A percentile compares a stretch with the other conserved stretches of the same genome.
Conservation (phyloP, 179 eudicot species). For the Silene noctiflora region DNA sequence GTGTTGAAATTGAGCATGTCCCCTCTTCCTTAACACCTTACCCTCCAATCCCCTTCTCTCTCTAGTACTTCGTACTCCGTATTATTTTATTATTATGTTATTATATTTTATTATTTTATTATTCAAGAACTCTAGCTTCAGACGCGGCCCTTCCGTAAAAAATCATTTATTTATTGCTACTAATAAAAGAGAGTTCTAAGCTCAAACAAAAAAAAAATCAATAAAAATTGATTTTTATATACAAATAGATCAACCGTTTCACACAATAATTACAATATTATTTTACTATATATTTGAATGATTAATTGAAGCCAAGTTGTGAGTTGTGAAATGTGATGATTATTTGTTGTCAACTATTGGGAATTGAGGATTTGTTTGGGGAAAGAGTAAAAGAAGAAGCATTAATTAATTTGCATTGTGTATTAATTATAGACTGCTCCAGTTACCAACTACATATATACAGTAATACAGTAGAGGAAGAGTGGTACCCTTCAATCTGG, state of each 20-base stretch:
- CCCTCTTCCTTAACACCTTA: constrained; percentile 26
- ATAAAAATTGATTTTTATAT: too few species aligned
- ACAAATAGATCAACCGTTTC: too few species aligned
- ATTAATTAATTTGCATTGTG: background rate
- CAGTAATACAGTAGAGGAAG: background rate
- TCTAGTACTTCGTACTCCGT: background rate
- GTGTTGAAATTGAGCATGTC: constrained; percentile 39
- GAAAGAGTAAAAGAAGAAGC: constrained; percentile 21
- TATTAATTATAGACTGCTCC: constrained; percentile 16
- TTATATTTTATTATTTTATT: too few species aligned
- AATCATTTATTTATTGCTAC: too few species aligned
- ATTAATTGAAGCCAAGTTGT: background rate
- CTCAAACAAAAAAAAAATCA: too few species aligned
- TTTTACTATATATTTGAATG: background rate
- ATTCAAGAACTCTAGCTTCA: too few species aligned
- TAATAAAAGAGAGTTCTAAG: too few species aligned
- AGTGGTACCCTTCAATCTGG: too few species aligned
- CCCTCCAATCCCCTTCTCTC: background rate
- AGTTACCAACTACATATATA: constrained; percentile 18
- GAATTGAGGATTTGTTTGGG: constrained; percentile 25
- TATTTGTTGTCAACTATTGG: background rate
- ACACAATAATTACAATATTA: too few species aligned
- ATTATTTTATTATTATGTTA: background rate
- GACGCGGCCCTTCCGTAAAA: too few species aligned
- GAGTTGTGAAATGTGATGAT: background rate